Evolutionary conservation across 1,139 yeast species (phyloP), one percentile per base, ranked within the genome.

Genomic region (Lodderomyces theae): DNA sequence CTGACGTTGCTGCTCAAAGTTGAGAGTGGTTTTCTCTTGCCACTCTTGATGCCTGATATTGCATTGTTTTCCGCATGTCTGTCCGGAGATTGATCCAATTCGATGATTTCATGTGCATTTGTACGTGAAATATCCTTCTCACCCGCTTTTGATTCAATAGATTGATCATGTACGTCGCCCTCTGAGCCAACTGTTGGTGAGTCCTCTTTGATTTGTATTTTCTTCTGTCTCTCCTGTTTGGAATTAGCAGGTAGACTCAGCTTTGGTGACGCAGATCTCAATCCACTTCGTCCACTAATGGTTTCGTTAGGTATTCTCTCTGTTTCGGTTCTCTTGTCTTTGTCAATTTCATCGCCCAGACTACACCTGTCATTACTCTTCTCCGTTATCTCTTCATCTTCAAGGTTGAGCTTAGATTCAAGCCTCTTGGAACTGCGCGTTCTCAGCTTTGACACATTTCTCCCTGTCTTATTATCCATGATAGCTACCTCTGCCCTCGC

Each of bases 11-110:
- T 23, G 22, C 30, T 23, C 10, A 23, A 17, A n/a, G 23, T 34
- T 34, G 37, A 22, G 24, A 34, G 30, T 6, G 37, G 30, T 24
- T 23, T 24, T 16, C 30, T 16, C 13, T 23, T 25, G 3, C 12
- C 16, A 11, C 16, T n/a, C 34, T 18, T 31, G 10, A 3, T 6
- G 5, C 10, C 18, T 15, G 31, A 15, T 10, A 18, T 10, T 7
- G 5, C 16, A n/a, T n/a, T n/a, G 3, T 28, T 28, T 11, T 28
- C 18, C 5, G 18, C 15, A 8, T 4, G 9, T 11, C 15, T 28
- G 3, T 13, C n/a, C 3, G 31, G 31, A 5, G 31, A 28, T 15
- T 15, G 31, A 16, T 28, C 31, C 31, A 28, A 28, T 8, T 28
- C 31, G 12, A 28, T 28, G 5, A 28, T n/a, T 15, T 28, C 31